These are phyloP conservation scores for Lophium mytilinum DNA, from an alignment of 495 filamentous ascomycete genomes.

Conservation along the genomic window DNA sequence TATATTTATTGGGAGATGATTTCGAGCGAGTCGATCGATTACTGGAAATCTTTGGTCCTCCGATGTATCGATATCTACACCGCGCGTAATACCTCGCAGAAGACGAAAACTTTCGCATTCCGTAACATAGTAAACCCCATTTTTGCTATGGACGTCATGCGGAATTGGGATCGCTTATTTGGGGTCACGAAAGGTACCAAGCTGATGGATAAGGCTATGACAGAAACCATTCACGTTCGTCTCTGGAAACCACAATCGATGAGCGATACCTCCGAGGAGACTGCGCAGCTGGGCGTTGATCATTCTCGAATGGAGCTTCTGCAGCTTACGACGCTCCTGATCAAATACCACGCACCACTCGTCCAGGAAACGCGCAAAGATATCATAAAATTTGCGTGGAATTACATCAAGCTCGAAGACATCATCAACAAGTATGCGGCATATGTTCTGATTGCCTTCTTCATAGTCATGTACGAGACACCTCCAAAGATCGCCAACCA, in stretches of 20 bases:
- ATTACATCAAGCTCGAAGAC: slow-evolving; percentile 93
- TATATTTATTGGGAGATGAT: slow-evolving; percentile 86
- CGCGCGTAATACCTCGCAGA: slow-evolving; percentile 65
- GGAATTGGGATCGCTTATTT: slow-evolving; percentile 47
- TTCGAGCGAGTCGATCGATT: slow-evolving; percentile 75
- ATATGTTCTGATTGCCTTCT: slow-evolving; percentile 94
- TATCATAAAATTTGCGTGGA: slow-evolving; percentile 98
- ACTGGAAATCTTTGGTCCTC: slow-evolving; percentile 75
- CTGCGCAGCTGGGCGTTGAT: slow-evolving; percentile 78
- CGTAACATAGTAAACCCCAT: slow-evolving; percentile 92
- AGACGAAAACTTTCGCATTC: slow-evolving; percentile 87
- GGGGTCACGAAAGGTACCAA: slow-evolving; percentile 53
- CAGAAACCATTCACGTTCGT: slow-evolving; percentile 84
- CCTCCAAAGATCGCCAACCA: slow-evolving; percentile 92
- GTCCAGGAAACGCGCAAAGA: slow-evolving; percentile 91
- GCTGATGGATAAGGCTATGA: slow-evolving; percentile 79
- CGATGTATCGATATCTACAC: slow-evolving; percentile 85
- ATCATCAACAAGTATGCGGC: slow-evolving; percentile 99
- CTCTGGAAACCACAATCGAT: slow-evolving; percentile 82
- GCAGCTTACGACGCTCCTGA: slow-evolving; percentile 84
- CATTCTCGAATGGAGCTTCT: slow-evolving; percentile 94
- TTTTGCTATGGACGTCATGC: slow-evolving; percentile 91
- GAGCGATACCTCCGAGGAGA: slow-evolving; percentile 76
- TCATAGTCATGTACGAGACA: slow-evolving; percentile 94
- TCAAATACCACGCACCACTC: slow-evolving; percentile 83